Evolutionary conservation across 306 rosid species (phyloP), one percentile per base, ranked within the genome.

Genomic region (Malus fusca): DNA sequence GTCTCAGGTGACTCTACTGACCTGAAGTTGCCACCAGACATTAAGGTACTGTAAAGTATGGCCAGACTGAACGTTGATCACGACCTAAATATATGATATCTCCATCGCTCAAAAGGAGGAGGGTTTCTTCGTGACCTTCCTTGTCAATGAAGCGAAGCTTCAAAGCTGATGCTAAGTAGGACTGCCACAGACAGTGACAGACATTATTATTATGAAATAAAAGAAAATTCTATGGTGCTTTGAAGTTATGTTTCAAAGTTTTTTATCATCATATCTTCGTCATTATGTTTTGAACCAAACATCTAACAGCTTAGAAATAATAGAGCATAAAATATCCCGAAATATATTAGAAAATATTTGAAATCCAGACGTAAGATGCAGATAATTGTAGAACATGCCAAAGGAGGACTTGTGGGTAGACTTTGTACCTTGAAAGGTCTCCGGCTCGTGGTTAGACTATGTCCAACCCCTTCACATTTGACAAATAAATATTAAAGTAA

Each of bases 121-220:
- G 30, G 81, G 85, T 74, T 91, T 88, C 93, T 73, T 56, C 30
- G 86, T 77, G 84, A 87, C 30, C 80, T 94, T 91, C 97, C 88
- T 84, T 46, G n/a, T 88, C 74, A 87, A 73, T 37, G 43, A 23
- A 6, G 80, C 92, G 98, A 92, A 94, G 80, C 79, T 94, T 91
- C 94, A 65, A 79, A 0, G 83, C 42, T 78, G 72, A 80, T 74
- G 72, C 84, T 63, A 43, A 68, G 80, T 55, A 46, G 65, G 59
- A 77, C 68, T 69, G 92, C 75, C 73, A 68, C 60, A 75, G 37
- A 62, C 21, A 15, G 21, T 26, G 69, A 62, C 12, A 28, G 18
- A 42, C n/a, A 42, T 26, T 3, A 3, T 15, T 30, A 15, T 5
- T 2, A 79, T 65, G 8, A 51, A 51, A 51, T 6, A 5, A 48